Conservation (phyloP, 495 filamentous ascomycete species). For the Aspergillus bridgeri region DNA sequence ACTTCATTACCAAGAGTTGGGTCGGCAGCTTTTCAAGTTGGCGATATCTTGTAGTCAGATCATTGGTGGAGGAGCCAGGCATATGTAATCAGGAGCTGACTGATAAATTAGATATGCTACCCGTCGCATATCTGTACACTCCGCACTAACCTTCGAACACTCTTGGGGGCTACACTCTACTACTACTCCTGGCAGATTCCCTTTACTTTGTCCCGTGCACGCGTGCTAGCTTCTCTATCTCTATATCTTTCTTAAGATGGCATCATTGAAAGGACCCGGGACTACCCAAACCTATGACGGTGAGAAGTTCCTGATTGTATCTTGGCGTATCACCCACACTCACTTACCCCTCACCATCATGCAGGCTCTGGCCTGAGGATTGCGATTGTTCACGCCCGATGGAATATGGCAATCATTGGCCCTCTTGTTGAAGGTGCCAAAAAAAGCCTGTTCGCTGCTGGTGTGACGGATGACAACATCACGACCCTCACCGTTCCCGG, state of each 20-base stretch:
- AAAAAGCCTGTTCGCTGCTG: constrained; percentile 59
- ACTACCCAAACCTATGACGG: constrained; percentile 49
- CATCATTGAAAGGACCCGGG: constrained; percentile 58
- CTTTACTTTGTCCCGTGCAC: no score
- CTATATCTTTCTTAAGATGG: constrained; percentile 22
- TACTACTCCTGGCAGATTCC: no score
- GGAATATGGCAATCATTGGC: constrained; percentile 80
- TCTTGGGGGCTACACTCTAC: no score
- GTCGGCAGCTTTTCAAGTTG: no score
- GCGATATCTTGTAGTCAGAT: no score
- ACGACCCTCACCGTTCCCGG: constrained; percentile 85
- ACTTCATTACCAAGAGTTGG: no score
- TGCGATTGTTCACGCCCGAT: constrained; percentile 91
- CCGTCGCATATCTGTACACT: background rate
- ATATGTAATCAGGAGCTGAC: background rate
- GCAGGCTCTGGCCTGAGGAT: constrained; percentile 80
- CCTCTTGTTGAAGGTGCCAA: constrained; percentile 71
- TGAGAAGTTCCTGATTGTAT: constrained; percentile 21
- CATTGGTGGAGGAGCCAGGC: no score
- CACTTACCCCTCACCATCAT: constrained; percentile 3
- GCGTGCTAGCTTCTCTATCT: no score
- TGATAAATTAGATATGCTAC: background rate
- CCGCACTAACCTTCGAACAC: background rate
- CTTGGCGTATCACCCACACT: background rate
- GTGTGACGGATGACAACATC: constrained; percentile 85